Base-by-base conservation (phyloP, 2,329 filamentous ascomycete species). In the Cladophialophora immunda region DNA sequence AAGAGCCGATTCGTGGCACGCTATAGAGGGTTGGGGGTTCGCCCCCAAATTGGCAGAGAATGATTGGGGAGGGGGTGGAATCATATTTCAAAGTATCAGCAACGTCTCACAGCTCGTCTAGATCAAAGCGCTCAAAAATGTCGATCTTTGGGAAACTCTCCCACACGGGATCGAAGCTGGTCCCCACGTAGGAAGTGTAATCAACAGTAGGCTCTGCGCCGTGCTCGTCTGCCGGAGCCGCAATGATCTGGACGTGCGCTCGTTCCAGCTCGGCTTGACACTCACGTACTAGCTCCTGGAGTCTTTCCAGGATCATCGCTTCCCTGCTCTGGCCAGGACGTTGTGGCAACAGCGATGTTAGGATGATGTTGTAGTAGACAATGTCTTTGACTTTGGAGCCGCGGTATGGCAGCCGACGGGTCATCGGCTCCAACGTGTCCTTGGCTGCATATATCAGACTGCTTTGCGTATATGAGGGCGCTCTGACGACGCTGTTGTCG, bases 331-430 rank as follows among this genome's bases (percentile, higher is more conserved):
- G 36, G 3, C 7, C 62, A 1, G 52, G 27, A 2, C 22, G 53
- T 45, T 47, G 38, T 3, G 68, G 58, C 22, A 66, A 27, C 45
- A 67, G 34, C 19, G 70, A 71, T 22, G 53, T 57, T 22, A 72
- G 52, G 15, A 73, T 68, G 45, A 69, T 66, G 54, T 58, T 67
- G 54, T 68, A 70, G 47, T 69, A 72, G n/a, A 69, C 62, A 11
- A 73, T 56, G 34, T 73, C 69, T 45, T 67, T 71, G 45, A 73
- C 32, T 27, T 67, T 68, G 50, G 67, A 65, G 19, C 67, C 68
- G 2, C 57, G 59, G n/a, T 67, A 63, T 15, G 66, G 32, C 13
- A 72, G 58, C 2, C 71, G 67, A 29, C 70, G 65, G 34, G 57
- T 65, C 68, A 73, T 66, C 3, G 71, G 70, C 34, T 69, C 69